Conservation (phyloP, 495 filamentous ascomycete species). For the Aspergillus olivimuriae region DNA sequence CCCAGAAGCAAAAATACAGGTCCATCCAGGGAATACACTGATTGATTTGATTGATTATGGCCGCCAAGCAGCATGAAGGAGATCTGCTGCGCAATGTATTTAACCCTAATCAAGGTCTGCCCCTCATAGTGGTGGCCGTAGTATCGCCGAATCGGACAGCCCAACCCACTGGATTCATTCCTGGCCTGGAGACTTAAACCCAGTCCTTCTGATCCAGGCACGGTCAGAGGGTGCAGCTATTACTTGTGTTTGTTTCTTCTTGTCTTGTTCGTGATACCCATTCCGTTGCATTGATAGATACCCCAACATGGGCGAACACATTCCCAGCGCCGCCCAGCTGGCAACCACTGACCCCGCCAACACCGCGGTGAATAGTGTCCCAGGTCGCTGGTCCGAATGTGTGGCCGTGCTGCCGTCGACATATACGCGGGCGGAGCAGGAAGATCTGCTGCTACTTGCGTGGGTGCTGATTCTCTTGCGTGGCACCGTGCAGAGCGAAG, state of each 20-base stretch:
- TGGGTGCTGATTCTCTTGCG: neutral
- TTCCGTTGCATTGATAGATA: neutral
- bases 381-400: neutral
- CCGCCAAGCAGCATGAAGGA: no score
- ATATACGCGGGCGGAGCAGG: neutral
- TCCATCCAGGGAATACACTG: no score
- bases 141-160: neutral
- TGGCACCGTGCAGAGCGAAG: neutral
- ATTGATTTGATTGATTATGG: no score
- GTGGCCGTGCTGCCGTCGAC: neutral
- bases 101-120: neutral
- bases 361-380: neutral
- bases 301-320: neutral
- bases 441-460: neutral
- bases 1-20: no score
- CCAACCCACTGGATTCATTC: no score
- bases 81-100: no score
- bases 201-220: no score
- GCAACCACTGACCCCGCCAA: neutral
- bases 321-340: neutral
- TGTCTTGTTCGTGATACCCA: neutral
- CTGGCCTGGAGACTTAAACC: no score
- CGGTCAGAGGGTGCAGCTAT: no score
- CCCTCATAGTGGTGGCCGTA: no score
- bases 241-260: neutral